Conservation (phyloP, 345 rosid species). For the Pistacia atlantica region DNA sequence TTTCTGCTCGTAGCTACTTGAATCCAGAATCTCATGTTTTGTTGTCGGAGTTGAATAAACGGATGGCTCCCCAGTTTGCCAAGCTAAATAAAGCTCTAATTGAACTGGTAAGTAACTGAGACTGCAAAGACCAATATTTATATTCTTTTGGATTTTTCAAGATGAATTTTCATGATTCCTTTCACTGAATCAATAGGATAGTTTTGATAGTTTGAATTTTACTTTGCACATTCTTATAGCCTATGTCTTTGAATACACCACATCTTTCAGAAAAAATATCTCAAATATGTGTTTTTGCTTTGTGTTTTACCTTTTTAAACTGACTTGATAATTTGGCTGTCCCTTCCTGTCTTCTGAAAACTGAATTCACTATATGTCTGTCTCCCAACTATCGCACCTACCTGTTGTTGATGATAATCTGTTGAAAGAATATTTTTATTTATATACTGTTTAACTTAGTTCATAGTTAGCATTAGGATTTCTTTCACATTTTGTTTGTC, state of each 20-base stretch:
- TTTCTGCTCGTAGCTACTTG: slow-evolving; percentile 57
- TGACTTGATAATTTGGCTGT: not conserved
- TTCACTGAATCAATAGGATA: not conserved
- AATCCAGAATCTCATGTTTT: slow-evolving; percentile 69
- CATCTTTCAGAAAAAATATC: too few species aligned
- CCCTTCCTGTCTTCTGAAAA: not conserved
- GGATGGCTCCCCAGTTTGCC: slow-evolving; percentile 79
- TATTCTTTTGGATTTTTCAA: not conserved
- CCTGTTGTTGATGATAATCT: not conserved
- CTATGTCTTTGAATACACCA: not conserved
- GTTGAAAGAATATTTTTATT: too few species aligned
- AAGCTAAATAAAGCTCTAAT: slow-evolving; percentile 67
- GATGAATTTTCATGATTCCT: not conserved
- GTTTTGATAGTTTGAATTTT: not conserved
- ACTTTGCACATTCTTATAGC: not conserved
- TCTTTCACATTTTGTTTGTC: not conserved
- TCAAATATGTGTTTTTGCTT: too few species aligned
- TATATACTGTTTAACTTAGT: not conserved
- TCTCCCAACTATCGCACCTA: not conserved
- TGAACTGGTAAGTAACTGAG: slow-evolving; percentile 14
- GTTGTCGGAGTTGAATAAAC: slow-evolving; percentile 71
- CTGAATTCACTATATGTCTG: not conserved
- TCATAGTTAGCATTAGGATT: not conserved
- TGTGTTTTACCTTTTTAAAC: not conserved
- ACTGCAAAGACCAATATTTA: not conserved